These are phyloP conservation scores for Irpex sp. DNA, from an alignment of 1,284 basidiomycete genomes.

Conservation along the genomic window DNA sequence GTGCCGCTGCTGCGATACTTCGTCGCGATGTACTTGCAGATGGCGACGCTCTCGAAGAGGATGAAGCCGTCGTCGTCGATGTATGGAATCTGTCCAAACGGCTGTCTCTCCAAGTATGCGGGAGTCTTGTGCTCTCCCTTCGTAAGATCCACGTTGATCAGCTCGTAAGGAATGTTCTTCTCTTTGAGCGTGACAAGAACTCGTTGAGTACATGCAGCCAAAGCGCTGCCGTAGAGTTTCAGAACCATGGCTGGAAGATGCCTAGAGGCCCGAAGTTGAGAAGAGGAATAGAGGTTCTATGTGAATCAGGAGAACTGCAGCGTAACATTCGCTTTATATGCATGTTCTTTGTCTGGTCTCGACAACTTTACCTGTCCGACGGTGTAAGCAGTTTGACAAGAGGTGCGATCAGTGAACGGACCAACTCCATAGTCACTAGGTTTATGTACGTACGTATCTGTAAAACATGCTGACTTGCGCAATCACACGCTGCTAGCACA, in stretches of 20 bases:
- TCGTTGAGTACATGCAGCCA: constrained; percentile 43
- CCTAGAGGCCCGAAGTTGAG: too few species aligned
- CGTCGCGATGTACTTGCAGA: constrained; percentile 43
- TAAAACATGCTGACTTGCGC: too few species aligned
- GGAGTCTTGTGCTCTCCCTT: constrained; percentile 45
- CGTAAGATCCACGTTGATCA: constrained; percentile 38
- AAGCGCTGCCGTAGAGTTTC: constrained; percentile 41
- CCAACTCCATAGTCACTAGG: too few species aligned
- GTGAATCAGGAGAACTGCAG: too few species aligned
- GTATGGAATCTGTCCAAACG: constrained; percentile 68
- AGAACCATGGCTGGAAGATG: constrained; percentile 16
- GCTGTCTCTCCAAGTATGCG: constrained; percentile 45
- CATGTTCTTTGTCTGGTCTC: too few species aligned
- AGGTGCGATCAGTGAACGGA: too few species aligned
- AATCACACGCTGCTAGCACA: too few species aligned
- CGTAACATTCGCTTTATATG: too few species aligned
- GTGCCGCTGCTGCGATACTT: background rate
- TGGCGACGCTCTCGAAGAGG: constrained; percentile 51
- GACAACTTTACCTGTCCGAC: too few species aligned
- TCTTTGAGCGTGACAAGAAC: constrained; percentile 45
- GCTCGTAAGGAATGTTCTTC: constrained; percentile 47
- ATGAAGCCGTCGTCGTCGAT: constrained; percentile 51
- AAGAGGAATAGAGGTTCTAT: too few species aligned
- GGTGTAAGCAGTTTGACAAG: too few species aligned
- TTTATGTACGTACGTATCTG: too few species aligned